A percentile compares a stretch with the other conserved stretches of the same genome.
These are phyloP conservation scores for Ascocoryne sarcoides DNA, from an alignment of 2,329 filamentous ascomycete species.

Conservation along the genomic window DNA sequence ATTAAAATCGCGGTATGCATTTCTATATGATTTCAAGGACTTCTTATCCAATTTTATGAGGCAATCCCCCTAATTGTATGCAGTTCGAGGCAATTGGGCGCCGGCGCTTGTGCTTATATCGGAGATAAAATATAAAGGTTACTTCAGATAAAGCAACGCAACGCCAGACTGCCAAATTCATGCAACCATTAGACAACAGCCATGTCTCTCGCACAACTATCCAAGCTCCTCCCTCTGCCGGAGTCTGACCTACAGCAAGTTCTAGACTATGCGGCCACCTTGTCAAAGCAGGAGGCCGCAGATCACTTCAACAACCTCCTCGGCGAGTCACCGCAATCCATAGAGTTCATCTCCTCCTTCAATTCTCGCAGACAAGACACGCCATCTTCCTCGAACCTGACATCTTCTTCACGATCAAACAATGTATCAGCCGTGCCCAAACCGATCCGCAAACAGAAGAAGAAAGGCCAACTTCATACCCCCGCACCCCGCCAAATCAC, in stretches of 20 bases:
- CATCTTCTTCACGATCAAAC: constrained; percentile 5
- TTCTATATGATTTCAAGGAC: too few relatives aligned
- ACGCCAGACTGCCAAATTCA: too few relatives aligned
- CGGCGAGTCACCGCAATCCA: constrained; percentile 68
- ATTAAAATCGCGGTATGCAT: too few relatives aligned
- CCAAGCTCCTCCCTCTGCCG: constrained; percentile 73
- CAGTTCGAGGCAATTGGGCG: too few relatives aligned
- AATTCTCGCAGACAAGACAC: constrained; percentile 53
- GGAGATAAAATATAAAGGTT: too few relatives aligned
- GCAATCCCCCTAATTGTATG: too few relatives aligned
- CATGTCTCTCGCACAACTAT: constrained; percentile 57
- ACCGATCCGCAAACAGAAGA: constrained; percentile 41
- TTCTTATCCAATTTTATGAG: too few relatives aligned
- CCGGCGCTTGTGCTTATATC: too few relatives aligned
- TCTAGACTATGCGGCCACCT: constrained; percentile 67
- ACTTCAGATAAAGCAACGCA: too few relatives aligned
- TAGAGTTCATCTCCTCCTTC: constrained; percentile 65
- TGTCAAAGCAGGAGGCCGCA: constrained; percentile 69
- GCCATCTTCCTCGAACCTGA: constrained; percentile 21
- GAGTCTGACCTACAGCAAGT: constrained; percentile 78
- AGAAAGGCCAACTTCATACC: constrained; percentile 52
- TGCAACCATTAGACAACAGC: not conserved
- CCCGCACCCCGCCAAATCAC: constrained; percentile 55
- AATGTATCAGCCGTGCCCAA: constrained; percentile 37
- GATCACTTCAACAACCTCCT: constrained; percentile 83